These are phyloP conservation scores for Pseudoperonospora humuli DNA, from an alignment of 352 stramenopile genomes.

Conservation along the genomic window DNA sequence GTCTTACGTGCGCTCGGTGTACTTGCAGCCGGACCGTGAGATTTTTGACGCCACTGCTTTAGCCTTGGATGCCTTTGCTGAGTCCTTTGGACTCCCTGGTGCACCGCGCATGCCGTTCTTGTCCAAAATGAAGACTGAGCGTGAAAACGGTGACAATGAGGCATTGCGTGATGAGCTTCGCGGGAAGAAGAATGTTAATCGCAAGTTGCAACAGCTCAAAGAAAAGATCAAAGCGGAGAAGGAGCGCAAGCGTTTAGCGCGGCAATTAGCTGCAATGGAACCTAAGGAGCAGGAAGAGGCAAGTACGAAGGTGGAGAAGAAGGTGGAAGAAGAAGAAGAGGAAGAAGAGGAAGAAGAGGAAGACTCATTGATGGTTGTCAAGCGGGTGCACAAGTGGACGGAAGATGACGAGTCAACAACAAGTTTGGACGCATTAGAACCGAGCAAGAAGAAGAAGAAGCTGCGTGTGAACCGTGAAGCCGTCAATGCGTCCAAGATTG, in stretches of 20 bases:
- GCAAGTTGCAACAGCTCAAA: conserved; percentile 95
- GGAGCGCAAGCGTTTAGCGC: conserved; percentile 87
- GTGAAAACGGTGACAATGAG: conserved; percentile 51
- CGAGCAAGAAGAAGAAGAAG: conserved; percentile 85
- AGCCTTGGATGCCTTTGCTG: conserved; percentile 88
- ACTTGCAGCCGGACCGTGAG: conserved; percentile 92
- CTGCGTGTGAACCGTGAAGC: conserved; percentile 62
- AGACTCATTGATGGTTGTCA: conserved; percentile 90
- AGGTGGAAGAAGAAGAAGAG: conserved; percentile 24
- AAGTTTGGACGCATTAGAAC: conserved; percentile 42
- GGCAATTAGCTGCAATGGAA: conserved; percentile 44
- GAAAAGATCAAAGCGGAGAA: conserved; percentile 97
- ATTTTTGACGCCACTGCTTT: conserved; percentile 91
- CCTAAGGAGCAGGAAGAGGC: conserved; percentile 25
- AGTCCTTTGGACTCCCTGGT: conserved; percentile 90
- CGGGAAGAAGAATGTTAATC: conserved; percentile 96
- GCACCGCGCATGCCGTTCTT: conserved; percentile 92
- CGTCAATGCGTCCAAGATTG: conserved; percentile 74
- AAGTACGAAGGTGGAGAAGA: conserved; percentile 26
- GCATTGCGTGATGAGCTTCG: conserved; percentile 81
- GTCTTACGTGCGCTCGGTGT: conserved; percentile 95
- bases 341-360: conserved; percentile 74
- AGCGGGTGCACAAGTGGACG: conserved; percentile 83
- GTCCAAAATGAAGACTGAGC: conserved; percentile 60
- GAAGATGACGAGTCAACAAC: conserved; percentile 40